These are phyloP conservation scores for Mariannaea sp. DNA, from an alignment of 2,329 filamentous ascomycete species.

Conservation along the genomic window DNA sequence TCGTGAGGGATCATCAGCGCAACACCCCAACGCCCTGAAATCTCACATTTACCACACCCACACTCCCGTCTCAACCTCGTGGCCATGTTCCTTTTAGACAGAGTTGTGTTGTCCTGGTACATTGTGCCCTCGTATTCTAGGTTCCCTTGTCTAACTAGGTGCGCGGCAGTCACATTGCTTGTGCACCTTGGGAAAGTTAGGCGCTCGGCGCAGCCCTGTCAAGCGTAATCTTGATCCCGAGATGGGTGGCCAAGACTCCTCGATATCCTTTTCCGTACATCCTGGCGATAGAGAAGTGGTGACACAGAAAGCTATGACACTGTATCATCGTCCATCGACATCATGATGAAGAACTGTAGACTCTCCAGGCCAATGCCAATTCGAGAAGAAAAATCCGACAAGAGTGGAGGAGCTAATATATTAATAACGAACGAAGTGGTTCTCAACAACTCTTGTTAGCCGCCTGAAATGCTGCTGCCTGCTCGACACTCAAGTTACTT, in stretches of 20 bases:
- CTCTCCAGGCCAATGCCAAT: slow-evolving; percentile 12
- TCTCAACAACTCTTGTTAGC: slow-evolving; percentile 22
- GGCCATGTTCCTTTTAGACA: slow-evolving; percentile 1
- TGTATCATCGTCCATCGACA: not conserved
- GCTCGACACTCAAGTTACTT: slow-evolving; percentile 6
- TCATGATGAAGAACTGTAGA: slow-evolving; percentile 1
- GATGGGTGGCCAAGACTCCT: not conserved
- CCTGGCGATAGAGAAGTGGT: slow-evolving; percentile 1
- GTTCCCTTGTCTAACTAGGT: slow-evolving; percentile 3
- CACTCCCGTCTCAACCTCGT: slow-evolving; percentile 9
- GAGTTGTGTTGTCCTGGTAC: not conserved
- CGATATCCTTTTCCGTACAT: not conserved
- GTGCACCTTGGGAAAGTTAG: slow-evolving; percentile 13
- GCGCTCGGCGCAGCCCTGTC: not conserved
- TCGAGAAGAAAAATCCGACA: slow-evolving; percentile 1
- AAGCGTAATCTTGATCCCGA: not conserved
- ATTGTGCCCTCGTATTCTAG: not conserved
- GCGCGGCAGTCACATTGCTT: slow-evolving; percentile 3
- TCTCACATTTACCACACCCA: slow-evolving; percentile 11
- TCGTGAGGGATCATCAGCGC: not conserved
- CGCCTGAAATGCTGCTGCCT: slow-evolving; percentile 17
- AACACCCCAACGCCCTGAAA: slow-evolving; percentile 3
- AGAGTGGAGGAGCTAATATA: not conserved
- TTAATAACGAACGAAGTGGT: not conserved
- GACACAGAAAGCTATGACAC: no score